Evolutionary conservation across 2,329 filamentous ascomycete species (phyloP).

Genomic region (Spiromastix sp.): DNA sequence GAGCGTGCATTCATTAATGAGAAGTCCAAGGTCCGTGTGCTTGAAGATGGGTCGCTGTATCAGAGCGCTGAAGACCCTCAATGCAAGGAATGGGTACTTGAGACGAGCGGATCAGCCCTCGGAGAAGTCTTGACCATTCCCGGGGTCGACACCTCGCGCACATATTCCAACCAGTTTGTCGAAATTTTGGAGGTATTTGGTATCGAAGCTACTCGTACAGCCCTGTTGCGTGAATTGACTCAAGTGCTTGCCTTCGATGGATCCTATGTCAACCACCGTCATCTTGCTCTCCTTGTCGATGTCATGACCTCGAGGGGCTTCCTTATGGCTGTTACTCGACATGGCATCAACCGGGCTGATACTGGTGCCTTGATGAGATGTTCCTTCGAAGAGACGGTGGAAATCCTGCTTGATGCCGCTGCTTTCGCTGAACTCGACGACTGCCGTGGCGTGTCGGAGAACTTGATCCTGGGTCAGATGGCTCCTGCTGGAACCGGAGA

Average conservation of each 20-base stretch:
- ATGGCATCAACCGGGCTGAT: conserved; percentile 96
- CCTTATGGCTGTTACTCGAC: conserved; percentile 91
- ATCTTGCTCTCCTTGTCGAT: conserved; percentile 88
- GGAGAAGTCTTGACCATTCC: conserved; percentile 75
- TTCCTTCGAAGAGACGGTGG: conserved; percentile 98
- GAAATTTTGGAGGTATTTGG: conserved; percentile 92
- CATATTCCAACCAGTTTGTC: conserved; percentile 91
- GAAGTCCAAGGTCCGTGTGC: conserved; percentile 57
- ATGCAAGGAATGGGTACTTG: conserved; percentile 90
- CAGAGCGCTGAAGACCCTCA: conserved; percentile 61
- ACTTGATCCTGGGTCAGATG: conserved; percentile 95
- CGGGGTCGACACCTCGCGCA: conserved; percentile 76
- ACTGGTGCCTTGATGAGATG: conserved; percentile 98
- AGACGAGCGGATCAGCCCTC: conserved; percentile 84
- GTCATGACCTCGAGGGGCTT: conserved; percentile 95
- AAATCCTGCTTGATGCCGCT: conserved; percentile 92
- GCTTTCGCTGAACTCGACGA: conserved; percentile 93
- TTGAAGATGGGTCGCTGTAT: conserved; percentile 60
- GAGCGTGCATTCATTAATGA: conserved; percentile 89
- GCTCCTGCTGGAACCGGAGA: conserved; percentile 95
- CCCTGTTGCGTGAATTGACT: conserved; percentile 78
- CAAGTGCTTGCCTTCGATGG: conserved; percentile 95
- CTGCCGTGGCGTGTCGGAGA: conserved; percentile 95
- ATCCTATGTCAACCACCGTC: conserved; percentile 98
- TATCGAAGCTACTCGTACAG: conserved; percentile 85